Conservation (phyloP, 352 stramenopile species). For the Globisporangium spinosum region DNA sequence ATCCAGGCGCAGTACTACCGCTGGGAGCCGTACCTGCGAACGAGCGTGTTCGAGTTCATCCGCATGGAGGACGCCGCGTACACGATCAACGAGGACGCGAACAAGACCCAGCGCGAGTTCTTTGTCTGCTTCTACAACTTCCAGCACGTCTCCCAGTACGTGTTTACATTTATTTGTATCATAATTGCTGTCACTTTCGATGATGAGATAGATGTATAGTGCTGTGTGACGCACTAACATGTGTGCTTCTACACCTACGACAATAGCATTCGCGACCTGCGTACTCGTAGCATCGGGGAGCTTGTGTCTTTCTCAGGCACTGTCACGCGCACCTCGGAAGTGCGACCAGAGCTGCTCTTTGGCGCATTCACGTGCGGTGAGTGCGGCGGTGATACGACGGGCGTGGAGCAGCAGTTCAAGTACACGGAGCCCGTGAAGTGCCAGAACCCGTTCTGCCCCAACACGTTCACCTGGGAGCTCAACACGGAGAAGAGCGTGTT, state of each 20-base stretch:
- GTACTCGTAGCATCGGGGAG: slow-evolving; percentile 91
- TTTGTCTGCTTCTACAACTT: slow-evolving; percentile 91
- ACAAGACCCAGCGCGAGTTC: slow-evolving; percentile 77
- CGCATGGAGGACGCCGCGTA: slow-evolving; percentile 70
- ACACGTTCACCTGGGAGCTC: slow-evolving; percentile 84
- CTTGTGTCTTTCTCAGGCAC: slow-evolving; percentile 93
- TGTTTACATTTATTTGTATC: slow-evolving; percentile 8
- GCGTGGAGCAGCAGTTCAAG: slow-evolving; percentile 97
- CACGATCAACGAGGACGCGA: slow-evolving; percentile 76
- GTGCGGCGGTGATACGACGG: slow-evolving; percentile 89
- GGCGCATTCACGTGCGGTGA: slow-evolving; percentile 94
- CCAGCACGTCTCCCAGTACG: slow-evolving; percentile 78
- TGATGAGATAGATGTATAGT: background rate
- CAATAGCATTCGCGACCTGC: slow-evolving; percentile 88
- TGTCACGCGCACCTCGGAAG: slow-evolving; percentile 97
- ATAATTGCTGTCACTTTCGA: background rate
- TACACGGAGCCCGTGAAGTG: slow-evolving; percentile 97
- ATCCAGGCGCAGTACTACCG: slow-evolving; percentile 85
- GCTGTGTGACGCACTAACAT: background rate
- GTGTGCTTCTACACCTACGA: background rate
- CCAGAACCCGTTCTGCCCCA: slow-evolving; percentile 94
- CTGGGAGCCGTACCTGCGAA: slow-evolving; percentile 75
- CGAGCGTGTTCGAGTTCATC: slow-evolving; percentile 78
- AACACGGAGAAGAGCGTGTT: slow-evolving; percentile 93
- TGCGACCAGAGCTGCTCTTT: slow-evolving; percentile 95